These are phyloP conservation scores for Sporothrix pallida DNA, from an alignment of 2,329 filamentous ascomycete species.

Conservation along the genomic window DNA sequence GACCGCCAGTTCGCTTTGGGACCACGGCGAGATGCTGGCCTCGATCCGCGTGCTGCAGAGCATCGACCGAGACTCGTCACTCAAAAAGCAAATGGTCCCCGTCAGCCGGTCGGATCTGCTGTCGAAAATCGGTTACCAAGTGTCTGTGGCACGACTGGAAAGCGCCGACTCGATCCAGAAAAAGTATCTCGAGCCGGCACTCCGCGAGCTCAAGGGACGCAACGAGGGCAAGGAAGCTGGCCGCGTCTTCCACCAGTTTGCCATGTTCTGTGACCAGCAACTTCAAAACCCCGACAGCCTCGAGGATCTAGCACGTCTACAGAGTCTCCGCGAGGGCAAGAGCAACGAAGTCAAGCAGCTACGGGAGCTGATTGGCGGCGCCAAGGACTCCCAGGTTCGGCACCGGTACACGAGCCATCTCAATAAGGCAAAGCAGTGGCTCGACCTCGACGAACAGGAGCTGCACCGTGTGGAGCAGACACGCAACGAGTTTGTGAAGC, in stretches of 20 bases:
- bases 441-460: constrained; percentile 87
- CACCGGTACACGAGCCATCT: constrained; percentile 65
- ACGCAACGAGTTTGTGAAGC: constrained; percentile 80
- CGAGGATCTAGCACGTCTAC: constrained; percentile 82
- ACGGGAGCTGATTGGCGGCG: constrained; percentile 61
- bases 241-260: constrained; percentile 92
- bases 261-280: constrained; percentile 92
- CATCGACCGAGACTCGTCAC: constrained; percentile 65
- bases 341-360: constrained; percentile 79
- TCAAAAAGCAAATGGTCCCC: constrained; percentile 71
- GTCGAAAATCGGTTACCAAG: constrained; percentile 84
- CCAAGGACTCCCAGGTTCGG: constrained; percentile 59
- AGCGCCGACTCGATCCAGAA: constrained; percentile 90
- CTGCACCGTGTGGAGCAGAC: constrained; percentile 77
- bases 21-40: constrained; percentile 85
- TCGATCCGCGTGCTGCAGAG: constrained; percentile 88
- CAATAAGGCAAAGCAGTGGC: constrained; percentile 81
- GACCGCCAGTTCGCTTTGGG: constrained; percentile 89
- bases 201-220: constrained; percentile 76
- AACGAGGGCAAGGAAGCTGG: constrained; percentile 75
- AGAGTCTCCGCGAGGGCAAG: constrained; percentile 80
- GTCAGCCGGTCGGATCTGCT: constrained; percentile 80
- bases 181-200: constrained; percentile 81
- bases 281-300: constrained; percentile 83
- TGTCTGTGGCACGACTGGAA: constrained; percentile 87